Conservation (phyloP, 495 filamentous ascomycete species). For the Staphylotrichum longicolle region DNA sequence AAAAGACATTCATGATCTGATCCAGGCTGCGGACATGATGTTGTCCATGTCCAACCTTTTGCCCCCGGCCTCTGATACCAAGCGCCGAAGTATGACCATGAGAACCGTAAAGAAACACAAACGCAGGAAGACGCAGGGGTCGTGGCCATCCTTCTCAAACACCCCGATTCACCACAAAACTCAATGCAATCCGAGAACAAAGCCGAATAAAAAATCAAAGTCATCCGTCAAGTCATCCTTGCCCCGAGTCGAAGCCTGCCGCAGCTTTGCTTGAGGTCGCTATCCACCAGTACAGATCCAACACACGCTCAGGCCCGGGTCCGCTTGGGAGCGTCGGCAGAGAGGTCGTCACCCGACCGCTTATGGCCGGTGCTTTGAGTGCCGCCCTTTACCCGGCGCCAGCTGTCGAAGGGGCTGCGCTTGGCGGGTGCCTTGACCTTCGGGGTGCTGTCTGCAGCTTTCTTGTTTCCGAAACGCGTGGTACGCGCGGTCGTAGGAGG, state of each 20-base stretch:
- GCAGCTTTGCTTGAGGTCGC: background rate
- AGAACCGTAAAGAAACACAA: conserved; percentile 13
- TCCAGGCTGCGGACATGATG: conserved; percentile 6
- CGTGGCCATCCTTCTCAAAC: background rate
- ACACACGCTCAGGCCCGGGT: conserved; percentile 35
- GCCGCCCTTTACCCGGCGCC: conserved; percentile 59
- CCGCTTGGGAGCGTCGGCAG: conserved; percentile 36
- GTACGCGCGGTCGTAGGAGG: conserved; percentile 55
- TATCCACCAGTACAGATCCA: background rate
- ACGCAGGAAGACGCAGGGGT: background rate
- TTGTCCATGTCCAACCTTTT: conserved; percentile 13
- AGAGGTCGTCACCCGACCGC: conserved; percentile 44
- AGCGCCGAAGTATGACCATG: conserved; percentile 3
- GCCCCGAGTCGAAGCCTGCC: conserved; percentile 5
- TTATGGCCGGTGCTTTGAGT: conserved; percentile 39
- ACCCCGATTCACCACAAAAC: conserved; percentile 7
- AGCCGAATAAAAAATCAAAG: background rate
- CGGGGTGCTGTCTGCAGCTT: conserved; percentile 29
- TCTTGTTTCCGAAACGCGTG: conserved; percentile 45
- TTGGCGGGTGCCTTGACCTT: conserved; percentile 39
- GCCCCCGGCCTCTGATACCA: conserved; percentile 3
- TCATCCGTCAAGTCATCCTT: conserved; percentile 12
- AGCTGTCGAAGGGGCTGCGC: conserved; percentile 63
- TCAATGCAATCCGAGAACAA: conserved; percentile 5
- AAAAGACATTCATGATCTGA: conserved; percentile 12